Conservation (phyloP, 495 filamentous ascomycete genomes). For the Penicillium diatomitis region DNA sequence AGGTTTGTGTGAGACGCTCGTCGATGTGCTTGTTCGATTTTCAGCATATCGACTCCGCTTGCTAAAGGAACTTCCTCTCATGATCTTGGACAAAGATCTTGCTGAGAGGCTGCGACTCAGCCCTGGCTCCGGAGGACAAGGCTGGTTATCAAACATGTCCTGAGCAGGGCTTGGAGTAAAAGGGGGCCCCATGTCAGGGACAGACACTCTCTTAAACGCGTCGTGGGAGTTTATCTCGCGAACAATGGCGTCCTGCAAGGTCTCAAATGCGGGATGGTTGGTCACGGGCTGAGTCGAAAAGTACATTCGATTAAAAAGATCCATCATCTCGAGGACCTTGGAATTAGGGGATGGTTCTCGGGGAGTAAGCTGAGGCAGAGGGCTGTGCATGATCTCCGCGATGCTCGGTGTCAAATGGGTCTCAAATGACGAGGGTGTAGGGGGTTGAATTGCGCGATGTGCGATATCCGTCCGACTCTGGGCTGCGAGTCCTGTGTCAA, state of each 20-base stretch:
- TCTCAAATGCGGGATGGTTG: conserved; percentile 33
- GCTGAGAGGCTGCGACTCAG: conserved; percentile 17
- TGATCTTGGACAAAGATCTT: conserved; percentile 25
- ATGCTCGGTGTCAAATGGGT: conserved; percentile 29
- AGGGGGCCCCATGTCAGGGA: conserved; percentile 25
- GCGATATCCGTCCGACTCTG: conserved; percentile 24
- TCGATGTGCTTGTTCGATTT: conserved; percentile 27
- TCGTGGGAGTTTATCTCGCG: conserved; percentile 43
- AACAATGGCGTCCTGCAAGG: conserved; percentile 38
- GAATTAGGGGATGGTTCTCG: conserved; percentile 17
- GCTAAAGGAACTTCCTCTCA: conserved; percentile 25
- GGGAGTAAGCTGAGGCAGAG: conserved; percentile 20
- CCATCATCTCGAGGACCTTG: conserved; percentile 37
- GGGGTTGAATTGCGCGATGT: conserved; percentile 34
- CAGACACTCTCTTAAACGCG: conserved; percentile 31
- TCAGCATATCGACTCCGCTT: conserved; percentile 26
- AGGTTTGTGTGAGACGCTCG: conserved; percentile 18
- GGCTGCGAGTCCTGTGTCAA: conserved; percentile 32
- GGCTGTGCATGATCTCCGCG: conserved; percentile 38
- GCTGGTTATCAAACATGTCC: conserved; percentile 13
- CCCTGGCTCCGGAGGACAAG: neutral
- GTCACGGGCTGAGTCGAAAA: conserved; percentile 21
- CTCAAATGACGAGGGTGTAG: conserved; percentile 24
- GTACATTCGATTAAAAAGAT: conserved; percentile 34
- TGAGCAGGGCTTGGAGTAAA: conserved; percentile 28